A percentile compares a stretch with the other conserved stretches of the same genome.
Conservation (phyloP, 2,329 filamentous ascomycete species). For the Domatiomyces catenatus region DNA sequence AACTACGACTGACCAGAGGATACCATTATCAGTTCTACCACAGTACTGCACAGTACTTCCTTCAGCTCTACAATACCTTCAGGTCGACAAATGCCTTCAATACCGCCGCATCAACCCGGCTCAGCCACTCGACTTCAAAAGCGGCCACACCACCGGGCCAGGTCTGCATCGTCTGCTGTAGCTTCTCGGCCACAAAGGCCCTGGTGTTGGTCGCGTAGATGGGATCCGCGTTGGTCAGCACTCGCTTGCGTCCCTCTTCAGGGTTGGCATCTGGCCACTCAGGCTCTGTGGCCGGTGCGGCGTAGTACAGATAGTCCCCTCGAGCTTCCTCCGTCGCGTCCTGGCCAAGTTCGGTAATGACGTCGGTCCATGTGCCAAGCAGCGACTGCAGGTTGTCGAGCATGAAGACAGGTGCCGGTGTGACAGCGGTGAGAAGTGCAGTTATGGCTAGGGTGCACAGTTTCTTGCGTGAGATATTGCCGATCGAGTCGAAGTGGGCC, state of each 20-base stretch:
- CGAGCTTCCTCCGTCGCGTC: conserved; percentile 25
- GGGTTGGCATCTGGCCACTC: conserved; percentile 25
- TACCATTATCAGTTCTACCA: too few species aligned
- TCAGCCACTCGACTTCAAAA: conserved; percentile 16
- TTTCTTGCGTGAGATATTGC: conserved; percentile 32
- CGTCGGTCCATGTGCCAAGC: conserved; percentile 32
- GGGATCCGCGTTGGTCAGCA: conserved; percentile 27
- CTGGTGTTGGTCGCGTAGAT: conserved; percentile 31
- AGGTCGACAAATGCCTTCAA: conserved; percentile 14
- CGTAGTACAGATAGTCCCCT: conserved; percentile 28
- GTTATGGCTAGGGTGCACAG: conserved; percentile 32
- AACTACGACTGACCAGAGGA: too few species aligned
- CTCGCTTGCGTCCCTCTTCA: conserved; percentile 26
- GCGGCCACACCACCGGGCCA: conserved; percentile 10
- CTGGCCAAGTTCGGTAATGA: conserved; percentile 30
- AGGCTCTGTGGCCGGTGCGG: conserved; percentile 18
- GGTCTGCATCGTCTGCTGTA: conserved; percentile 26
- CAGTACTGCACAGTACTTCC: too few species aligned
- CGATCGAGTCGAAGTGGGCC: conserved; percentile 33
- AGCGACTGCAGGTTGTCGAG: conserved; percentile 32
- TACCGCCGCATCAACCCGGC: conserved; percentile 11
- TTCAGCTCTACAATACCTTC: conserved; percentile 9
- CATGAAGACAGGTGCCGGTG: conserved; percentile 26
- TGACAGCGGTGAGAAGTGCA: conserved; percentile 26
- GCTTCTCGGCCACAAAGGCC: conserved; percentile 28